Conservation (phyloP, 2,329 filamentous ascomycete species). For the Neopestalotiopsis rosae region DNA sequence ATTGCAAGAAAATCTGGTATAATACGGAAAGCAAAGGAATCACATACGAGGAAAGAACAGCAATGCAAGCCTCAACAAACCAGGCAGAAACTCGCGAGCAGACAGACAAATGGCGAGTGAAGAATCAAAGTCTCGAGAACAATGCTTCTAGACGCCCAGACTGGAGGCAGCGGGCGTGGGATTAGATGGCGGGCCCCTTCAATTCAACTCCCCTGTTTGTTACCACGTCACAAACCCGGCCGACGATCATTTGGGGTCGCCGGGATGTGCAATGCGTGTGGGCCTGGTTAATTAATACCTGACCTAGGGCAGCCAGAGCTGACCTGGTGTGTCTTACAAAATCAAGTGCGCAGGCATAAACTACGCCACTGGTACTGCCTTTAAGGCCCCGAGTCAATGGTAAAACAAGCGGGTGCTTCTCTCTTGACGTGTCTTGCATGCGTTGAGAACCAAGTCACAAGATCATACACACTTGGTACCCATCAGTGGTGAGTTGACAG, state of each 20-base stretch:
- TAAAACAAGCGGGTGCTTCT: slow-evolving; percentile 10
- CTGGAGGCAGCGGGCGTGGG: neutral
- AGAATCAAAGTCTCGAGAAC: neutral
- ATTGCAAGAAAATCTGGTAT: neutral
- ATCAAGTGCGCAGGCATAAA: neutral
- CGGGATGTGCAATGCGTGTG: slow-evolving; percentile 2
- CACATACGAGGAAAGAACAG: neutral
- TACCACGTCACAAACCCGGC: slow-evolving; percentile 13
- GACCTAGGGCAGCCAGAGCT: neutral
- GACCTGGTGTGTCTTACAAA: neutral
- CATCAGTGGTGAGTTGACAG: neutral
- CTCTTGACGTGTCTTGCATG: slow-evolving; percentile 2
- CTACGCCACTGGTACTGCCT: slow-evolving; percentile 7
- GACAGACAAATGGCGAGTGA: neutral
- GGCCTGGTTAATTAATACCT: slow-evolving; percentile 1
- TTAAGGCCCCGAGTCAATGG: slow-evolving; percentile 4
- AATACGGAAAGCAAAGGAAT: neutral
- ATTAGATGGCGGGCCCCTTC: slow-evolving; percentile 14
- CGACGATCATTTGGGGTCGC: slow-evolving; percentile 13
- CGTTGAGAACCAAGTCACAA: slow-evolving; percentile 7
- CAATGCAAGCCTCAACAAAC: neutral
- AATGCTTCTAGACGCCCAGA: neutral
- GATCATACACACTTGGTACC: neutral
- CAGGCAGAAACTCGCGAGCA: neutral
- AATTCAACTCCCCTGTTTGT: slow-evolving; percentile 8